These are phyloP conservation scores for Endothia cerciana DNA, from an alignment of 2,329 filamentous ascomycete species.

Conservation along the genomic window DNA sequence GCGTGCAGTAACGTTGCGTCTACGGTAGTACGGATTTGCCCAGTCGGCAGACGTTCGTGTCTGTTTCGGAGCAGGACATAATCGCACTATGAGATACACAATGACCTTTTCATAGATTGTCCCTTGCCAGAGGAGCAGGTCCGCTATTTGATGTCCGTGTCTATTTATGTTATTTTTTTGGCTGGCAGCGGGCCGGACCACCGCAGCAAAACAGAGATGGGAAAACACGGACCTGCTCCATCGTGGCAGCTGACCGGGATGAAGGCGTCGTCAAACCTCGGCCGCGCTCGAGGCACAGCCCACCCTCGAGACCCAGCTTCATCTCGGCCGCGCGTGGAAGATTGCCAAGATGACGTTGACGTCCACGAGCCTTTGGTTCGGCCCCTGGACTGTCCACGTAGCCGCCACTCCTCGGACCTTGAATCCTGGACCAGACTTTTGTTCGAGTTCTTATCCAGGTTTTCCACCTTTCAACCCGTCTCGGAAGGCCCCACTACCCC, in stretches of 20 bases:
- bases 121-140: background rate
- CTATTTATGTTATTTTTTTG: background rate
- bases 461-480: background rate
- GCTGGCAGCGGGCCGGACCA: background rate
- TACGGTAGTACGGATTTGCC: background rate
- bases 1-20: conserved; percentile 6
- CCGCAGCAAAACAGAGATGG: too few relatives aligned
- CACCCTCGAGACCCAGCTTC: conserved; percentile 8
- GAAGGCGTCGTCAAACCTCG: background rate
- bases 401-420: conserved; percentile 4
- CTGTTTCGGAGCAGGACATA: background rate
- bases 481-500: background rate
- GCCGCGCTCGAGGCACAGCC: conserved; percentile 2
- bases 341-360: conserved; percentile 16
- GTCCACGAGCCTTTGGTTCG: background rate
- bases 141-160: background rate
- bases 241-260: background rate
- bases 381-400: conserved; percentile 8
- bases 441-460: background rate
- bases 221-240: background rate
- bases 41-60: background rate
- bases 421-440: conserved; percentile 10
- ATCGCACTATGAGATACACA: background rate
- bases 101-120: background rate
- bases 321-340: background rate